Base-by-base conservation (phyloP, 78 protist species). In the Chrysochromulina parva region DNA sequence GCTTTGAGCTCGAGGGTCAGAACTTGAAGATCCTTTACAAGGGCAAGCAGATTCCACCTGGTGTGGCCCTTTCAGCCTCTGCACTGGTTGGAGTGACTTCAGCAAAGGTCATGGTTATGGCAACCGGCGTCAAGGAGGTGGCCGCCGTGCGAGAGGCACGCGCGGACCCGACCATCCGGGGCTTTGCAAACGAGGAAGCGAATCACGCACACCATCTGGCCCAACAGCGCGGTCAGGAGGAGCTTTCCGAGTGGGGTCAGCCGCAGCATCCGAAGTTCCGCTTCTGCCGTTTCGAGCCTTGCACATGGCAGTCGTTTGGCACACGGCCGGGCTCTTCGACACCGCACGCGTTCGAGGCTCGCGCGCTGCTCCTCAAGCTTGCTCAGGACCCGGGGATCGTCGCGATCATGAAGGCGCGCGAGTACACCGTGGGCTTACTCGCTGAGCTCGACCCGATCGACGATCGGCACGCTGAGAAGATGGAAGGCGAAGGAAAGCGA, bases 341-440 rank as follows among this genome's bases (percentile, higher is more conserved):
- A n/a, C 84, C 84, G 55, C 84, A 74, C 55, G 84, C 84, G 19
- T 74, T 74, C 84, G 84, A 47, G 55, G 84, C 84, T 22, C 84
- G 84, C 55, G 3, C 16, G 84, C 84, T 74, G 28, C 55, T 74
- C n/a, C 52, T 28, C 38, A 38, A 48, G 55, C 84, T 74, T 3
- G 84, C 84, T 5, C 2, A 24, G 38, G 84, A 74, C 84, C 84
- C 84, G 17, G 84, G n/a, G 16, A 26, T 74, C n/a, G 84, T 74
- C 14, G 57, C 24, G 47, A 28, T 47, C 84, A 74, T 74, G 84
- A 26, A 28, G 22, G 57, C 22, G 84, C 84, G 84, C 2, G 14
- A 48, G 84, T 48, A 10, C 11, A 17, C 3, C 19, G 84, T 74
- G 20, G 84, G 84, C 55, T 48, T 55, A 55, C 84, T 74, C 57